Evolutionary conservation across 768 basidiomycete genomes (phyloP), one percentile per base, ranked within the genome.

Genomic region (Jaapia argillacea): DNA sequence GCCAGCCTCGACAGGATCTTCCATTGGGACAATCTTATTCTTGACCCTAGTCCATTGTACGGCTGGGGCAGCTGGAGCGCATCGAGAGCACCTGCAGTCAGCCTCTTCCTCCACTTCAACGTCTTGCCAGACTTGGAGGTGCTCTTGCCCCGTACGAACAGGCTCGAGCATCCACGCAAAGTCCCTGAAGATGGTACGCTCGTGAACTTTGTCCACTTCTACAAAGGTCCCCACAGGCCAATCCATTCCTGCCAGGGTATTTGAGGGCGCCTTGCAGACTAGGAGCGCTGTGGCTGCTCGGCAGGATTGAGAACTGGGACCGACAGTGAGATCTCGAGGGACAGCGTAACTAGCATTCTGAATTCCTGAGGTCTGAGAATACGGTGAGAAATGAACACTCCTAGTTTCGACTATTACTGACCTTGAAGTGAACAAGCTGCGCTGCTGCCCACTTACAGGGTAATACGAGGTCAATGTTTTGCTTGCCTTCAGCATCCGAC

Each of bases 131-230:
- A 67, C 54, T 22, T 63, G 65, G 52, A 85, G 74, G 45, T 72
- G 64, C 27, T 77, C 77, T 20, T 83, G 75, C 45, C 90, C 75
- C 45, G 80, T 75, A 10, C 85, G 79, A 48, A 93, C 72, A 40
- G 89, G 78, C 56, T 92, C 87, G 20, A 89, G 66, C 16, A 96
- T 63, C 92, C 93, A 97, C 2, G 90, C 85, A 13, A 94, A 57
- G 4, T 80, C 69, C 48, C 76, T 77, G 69, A 92, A 94, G 1
- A 79, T 82, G 7, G 74, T 66, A 3, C 91, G 80, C 55, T 94
- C 88, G 51, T 93, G 83, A 6, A 89, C 68, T 51, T 86, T 83
- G 59, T 94, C 89, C 36, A 97, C 77, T 52, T 90, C 85, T 33
- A 62, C 66, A 89, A 88, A 96, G 4, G 54, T 48, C 10, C 72